Base-by-base conservation (phyloP, 2,329 filamentous ascomycete genomes). In the Davidsoniella virescens region DNA sequence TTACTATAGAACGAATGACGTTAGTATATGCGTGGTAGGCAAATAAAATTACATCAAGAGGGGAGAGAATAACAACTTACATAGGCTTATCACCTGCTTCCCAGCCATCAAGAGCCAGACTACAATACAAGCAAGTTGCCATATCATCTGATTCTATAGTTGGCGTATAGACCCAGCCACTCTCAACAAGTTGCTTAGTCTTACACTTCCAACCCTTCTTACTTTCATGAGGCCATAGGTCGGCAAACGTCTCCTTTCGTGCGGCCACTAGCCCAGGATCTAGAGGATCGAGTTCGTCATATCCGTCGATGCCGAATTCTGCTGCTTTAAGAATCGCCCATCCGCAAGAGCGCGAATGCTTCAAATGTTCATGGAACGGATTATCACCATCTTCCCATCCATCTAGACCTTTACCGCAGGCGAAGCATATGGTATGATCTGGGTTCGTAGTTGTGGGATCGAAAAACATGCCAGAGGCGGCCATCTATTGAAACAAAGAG, bases 91-190 rank as follows among this genome's bases (percentile, higher is more conserved):
- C 92, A 53, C 82, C 80, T 1, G 83, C 82, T 61, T 96, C 92
- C 92, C 93, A 98, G 5, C 87, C 87, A 63, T 96, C 90, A 9
- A 98, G 73, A 9, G 83, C 87, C 14, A 96, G 67, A 52, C 84
- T 78, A 67, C 92, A 98, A 65, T 96, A 95, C 25, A 84, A 75
- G 62, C 92, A 98, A 9, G 84, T 92, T 8, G 86, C 85, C 67
- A 90, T 85, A 63, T 98, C 92, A 56, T 92, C 82, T 10, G 80
- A 86, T 41, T 90, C 87, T 41, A 76, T 67, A 5, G 78, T 85
- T 0, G 92, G 88, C 20, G 87, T 93, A 65, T 88, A 95, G 61
- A 84, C 87, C 88, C 90, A 98, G 9, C 92, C 92, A 25, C 87
- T 85, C 56, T 90, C 85, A 33, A 86, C 86, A 68, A 96, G 80